Evolutionary conservation across 2,329 filamentous ascomycete genomes (phyloP).

Genomic region (Alternaria triticina): DNA sequence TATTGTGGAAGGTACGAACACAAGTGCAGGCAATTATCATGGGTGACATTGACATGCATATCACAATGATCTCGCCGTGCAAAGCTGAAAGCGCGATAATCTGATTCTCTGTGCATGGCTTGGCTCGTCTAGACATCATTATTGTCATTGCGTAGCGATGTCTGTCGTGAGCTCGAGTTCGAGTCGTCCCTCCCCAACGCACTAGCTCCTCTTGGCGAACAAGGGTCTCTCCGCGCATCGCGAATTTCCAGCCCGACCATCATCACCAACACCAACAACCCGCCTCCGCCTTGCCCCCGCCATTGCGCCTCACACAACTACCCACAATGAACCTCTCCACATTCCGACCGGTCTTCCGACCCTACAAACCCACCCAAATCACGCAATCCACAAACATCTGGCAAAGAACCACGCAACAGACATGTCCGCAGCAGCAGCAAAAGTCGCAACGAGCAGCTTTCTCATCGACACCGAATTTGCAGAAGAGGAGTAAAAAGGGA

Average conservation of each 20-base stretch:
- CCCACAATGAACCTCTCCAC: constrained; percentile 36
- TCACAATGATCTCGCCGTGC: fast-evolving
- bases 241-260: background rate
- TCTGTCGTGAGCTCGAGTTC: background rate
- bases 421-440: constrained; percentile 13
- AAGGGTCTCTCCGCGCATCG: background rate
- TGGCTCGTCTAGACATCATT: fast-evolving
- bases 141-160: background rate
- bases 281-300: background rate
- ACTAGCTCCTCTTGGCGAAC: background rate
- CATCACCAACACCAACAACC: background rate
- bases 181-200: background rate
- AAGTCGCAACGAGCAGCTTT: constrained; percentile 24
- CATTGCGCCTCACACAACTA: constrained; percentile 1
- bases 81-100: fast-evolving
- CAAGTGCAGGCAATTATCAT: background rate
- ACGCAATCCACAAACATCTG: constrained; percentile 12
- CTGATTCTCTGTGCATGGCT: fast-evolving
- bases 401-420: constrained; percentile 13
- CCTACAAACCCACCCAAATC: constrained; percentile 14
- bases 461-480: constrained; percentile 37
- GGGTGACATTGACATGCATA: background rate
- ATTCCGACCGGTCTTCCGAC: constrained; percentile 33
- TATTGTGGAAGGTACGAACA: fast-evolving
- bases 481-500: constrained; percentile 35